phyloP scores from a whole-genome alignment of 2,329 filamentous ascomycete genomes.

The Aureobasidium melanogenum region DNA sequence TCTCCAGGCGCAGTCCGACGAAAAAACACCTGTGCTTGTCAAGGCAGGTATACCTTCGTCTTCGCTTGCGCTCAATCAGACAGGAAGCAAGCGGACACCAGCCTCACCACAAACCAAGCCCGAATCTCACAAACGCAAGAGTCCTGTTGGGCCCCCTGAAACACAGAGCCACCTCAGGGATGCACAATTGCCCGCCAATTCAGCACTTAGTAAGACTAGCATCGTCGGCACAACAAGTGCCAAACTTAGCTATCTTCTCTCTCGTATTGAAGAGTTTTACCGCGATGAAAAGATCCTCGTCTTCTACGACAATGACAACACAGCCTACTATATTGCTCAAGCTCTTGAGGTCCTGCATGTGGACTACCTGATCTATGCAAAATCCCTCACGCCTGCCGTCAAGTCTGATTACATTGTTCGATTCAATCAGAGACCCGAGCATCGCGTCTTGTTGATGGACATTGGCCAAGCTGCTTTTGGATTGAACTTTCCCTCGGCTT shows the following conservation, averaged over 20 bases:
- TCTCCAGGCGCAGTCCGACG: constrained; percentile 11
- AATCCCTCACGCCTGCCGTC: constrained; percentile 49
- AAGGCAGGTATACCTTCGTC: constrained; percentile 32
- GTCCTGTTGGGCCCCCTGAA: neutral
- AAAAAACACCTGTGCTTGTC: neutral
- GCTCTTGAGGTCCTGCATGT: constrained; percentile 64
- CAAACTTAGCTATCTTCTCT: constrained; percentile 79
- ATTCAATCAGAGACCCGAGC: constrained; percentile 61
- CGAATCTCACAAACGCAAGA: neutral
- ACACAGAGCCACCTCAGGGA: neutral
- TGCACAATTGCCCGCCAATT: constrained; percentile 29
- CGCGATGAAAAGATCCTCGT: constrained; percentile 75
- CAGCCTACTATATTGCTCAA: constrained; percentile 77
- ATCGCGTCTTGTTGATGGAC: constrained; percentile 82
- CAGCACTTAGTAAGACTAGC: constrained; percentile 49
- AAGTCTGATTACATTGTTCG: constrained; percentile 68
- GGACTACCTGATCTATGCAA: constrained; percentile 59
- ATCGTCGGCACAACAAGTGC: constrained; percentile 75
- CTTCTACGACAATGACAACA: constrained; percentile 84
- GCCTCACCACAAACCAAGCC: neutral
- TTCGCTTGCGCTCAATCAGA: constrained; percentile 29
- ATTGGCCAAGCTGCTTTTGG: constrained; percentile 83
- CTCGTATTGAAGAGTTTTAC: constrained; percentile 60
- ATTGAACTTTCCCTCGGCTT: constrained; percentile 74
- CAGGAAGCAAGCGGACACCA: constrained; percentile 20